Conservation (phyloP, 345 rosid genomes). For the Iberis pinnata region DNA sequence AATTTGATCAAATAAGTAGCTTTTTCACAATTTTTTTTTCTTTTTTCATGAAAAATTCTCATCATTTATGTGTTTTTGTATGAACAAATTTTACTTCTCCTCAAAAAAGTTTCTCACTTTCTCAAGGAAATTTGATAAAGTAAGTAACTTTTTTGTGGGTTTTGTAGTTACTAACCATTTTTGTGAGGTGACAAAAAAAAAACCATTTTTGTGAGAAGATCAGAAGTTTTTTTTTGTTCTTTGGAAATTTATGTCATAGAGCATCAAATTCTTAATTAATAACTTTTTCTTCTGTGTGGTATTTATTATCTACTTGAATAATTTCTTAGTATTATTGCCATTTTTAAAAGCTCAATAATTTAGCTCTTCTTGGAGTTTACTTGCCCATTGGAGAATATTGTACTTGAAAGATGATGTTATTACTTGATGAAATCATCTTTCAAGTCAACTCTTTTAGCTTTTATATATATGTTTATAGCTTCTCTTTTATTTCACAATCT, state of each 20-base stretch:
- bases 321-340: slow-evolving; percentile 4
- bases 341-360: slow-evolving; percentile 23
- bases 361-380: slow-evolving; percentile 26
- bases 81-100: too few species aligned
- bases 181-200: too few species aligned
- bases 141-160: too few species aligned
- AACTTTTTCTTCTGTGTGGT: slow-evolving; percentile 18
- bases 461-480: slow-evolving; percentile 19
- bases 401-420: slow-evolving; percentile 31
- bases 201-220: slow-evolving; percentile 13
- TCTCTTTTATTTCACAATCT: slow-evolving; percentile 21
- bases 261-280: slow-evolving; percentile 27
- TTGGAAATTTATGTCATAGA: slow-evolving; percentile 27
- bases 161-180: slow-evolving; percentile 25
- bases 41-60: slow-evolving; percentile 9
- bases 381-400: slow-evolving; percentile 32
- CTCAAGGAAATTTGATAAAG: too few species aligned
- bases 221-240: slow-evolving; percentile 27
- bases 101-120: too few species aligned
- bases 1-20: too few species aligned
- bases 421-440: slow-evolving; percentile 23
- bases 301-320: slow-evolving; percentile 9
- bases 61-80: slow-evolving; percentile 18
- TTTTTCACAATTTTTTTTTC: too few species aligned
- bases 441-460: slow-evolving; percentile 30